These are phyloP conservation scores for Phytophthora pistaciae DNA, from an alignment of 352 stramenopile genomes.

Conservation along the genomic window DNA sequence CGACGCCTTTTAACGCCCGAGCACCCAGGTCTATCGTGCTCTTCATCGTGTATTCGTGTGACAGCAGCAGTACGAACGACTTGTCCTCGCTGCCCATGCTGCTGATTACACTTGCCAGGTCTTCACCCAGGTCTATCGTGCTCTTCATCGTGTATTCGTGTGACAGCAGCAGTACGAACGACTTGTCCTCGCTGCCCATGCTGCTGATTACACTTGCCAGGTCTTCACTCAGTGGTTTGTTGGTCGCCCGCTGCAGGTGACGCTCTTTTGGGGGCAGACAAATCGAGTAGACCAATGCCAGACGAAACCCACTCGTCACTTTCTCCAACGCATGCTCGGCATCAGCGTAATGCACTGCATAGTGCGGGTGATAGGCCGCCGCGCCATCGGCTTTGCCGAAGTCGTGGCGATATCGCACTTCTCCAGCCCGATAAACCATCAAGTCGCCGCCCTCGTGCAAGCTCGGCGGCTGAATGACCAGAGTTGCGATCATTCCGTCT, in stretches of 20 bases:
- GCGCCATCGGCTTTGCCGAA: slow-evolving; percentile 25
- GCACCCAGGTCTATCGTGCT: slow-evolving; percentile 19
- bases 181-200: slow-evolving; percentile 5
- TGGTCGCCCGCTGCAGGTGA: background rate
- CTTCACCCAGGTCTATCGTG: slow-evolving; percentile 7
- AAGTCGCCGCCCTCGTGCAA: slow-evolving; percentile 29
- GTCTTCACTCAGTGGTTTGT: background rate
- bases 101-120: slow-evolving; percentile 9
- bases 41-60: slow-evolving; percentile 34
- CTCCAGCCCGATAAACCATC: slow-evolving; percentile 14
- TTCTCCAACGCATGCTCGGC: slow-evolving; percentile 22
- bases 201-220: slow-evolving; percentile 6
- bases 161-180: slow-evolving; percentile 21
- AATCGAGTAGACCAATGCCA: slow-evolving; percentile 30
- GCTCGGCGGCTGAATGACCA: slow-evolving; percentile 50
- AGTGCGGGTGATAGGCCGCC: slow-evolving; percentile 16
- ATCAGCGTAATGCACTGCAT: slow-evolving; percentile 34
- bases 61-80: slow-evolving; percentile 24
- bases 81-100: slow-evolving; percentile 3
- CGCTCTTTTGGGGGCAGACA: slow-evolving; percentile 3
- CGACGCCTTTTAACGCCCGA: slow-evolving; percentile 25
- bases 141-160: slow-evolving; percentile 38
- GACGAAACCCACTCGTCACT: slow-evolving; percentile 22
- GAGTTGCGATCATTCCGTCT: slow-evolving; percentile 57
- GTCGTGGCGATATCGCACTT: slow-evolving; percentile 20